Conservation (phyloP, 163 green algal genomes). For the Chlorella variabilis region DNA sequence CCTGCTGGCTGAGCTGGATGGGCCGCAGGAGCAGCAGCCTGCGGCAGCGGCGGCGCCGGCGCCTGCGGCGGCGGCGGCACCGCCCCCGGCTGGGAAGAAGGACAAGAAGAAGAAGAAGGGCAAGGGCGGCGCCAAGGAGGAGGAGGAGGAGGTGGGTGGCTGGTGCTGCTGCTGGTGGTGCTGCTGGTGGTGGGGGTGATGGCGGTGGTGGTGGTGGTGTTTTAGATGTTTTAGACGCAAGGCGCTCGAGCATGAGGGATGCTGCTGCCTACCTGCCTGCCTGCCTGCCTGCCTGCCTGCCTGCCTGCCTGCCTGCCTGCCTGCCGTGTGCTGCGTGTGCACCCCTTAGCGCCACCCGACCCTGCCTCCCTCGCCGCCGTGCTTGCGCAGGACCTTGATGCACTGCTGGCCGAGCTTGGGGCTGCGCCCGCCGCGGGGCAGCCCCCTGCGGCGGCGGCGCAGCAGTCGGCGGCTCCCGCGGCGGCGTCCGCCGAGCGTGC, state of each 20-base stretch:
- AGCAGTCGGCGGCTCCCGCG: conserved; percentile 8
- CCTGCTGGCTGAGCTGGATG: conserved; percentile 75
- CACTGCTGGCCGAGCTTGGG: conserved; percentile 79
- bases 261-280: not conserved
- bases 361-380: no score
- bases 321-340: no score
- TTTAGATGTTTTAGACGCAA: no score
- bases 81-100: conserved; percentile 39
- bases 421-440: conserved; percentile 34
- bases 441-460: conserved; percentile 6
- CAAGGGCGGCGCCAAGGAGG: conserved; percentile 44
- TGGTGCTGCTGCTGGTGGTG: not conserved
- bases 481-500: conserved; percentile 17
- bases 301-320: no score
- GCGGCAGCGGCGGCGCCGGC: conserved; percentile 9
- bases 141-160: conserved; percentile 51
- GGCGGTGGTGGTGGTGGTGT: not conserved
- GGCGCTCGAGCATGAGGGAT: no score
- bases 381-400: conserved; percentile 72
- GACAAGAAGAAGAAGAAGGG: conserved; percentile 66
- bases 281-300: no score
- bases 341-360: no score
- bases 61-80: not conserved
- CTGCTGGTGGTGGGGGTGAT: not conserved
- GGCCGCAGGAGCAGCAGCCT: conserved; percentile 50